A percentile compares a stretch with the other conserved stretches of the same genome.
Evolutionary conservation across 73 alveolate genomes (phyloP).

Genomic region (Durusdinium trenchii): DNA sequence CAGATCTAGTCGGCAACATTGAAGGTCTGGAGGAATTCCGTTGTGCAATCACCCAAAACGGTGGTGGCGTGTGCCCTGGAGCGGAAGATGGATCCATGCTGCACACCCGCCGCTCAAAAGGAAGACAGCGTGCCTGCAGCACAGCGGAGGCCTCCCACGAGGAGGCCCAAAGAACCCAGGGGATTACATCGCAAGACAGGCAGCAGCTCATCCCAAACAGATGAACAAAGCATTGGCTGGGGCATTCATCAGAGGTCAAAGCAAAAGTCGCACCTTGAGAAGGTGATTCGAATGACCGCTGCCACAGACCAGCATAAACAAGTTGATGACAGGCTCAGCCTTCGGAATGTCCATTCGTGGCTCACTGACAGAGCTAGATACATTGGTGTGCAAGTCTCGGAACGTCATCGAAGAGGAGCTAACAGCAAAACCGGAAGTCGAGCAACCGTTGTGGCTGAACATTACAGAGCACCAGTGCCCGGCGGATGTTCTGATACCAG

Average conservation of each 20-base stretch:
- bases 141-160: background rate
- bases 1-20: background rate
- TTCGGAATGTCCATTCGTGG: background rate
- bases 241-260: background rate
- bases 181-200: background rate
- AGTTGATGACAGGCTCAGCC: background rate
- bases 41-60: background rate
- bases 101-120: background rate
- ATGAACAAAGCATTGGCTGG: background rate
- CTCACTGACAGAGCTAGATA: background rate
- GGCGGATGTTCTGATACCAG: background rate
- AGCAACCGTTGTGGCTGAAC: background rate
- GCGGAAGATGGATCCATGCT: background rate
- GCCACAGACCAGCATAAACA: background rate
- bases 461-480: background rate
- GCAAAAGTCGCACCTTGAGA: background rate
- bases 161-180: background rate
- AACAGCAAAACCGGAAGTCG: background rate
- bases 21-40: background rate
- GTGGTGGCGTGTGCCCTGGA: background rate
- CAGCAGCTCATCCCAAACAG: background rate
- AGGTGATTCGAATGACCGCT: background rate
- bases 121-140: background rate
- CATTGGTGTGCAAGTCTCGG: background rate
- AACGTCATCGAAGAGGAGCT: background rate